A percentile compares a stretch with the other conserved stretches of the same genome.
Evolutionary conservation across 768 basidiomycete species (phyloP).

Genomic region (Rhodocollybia butyracea): DNA sequence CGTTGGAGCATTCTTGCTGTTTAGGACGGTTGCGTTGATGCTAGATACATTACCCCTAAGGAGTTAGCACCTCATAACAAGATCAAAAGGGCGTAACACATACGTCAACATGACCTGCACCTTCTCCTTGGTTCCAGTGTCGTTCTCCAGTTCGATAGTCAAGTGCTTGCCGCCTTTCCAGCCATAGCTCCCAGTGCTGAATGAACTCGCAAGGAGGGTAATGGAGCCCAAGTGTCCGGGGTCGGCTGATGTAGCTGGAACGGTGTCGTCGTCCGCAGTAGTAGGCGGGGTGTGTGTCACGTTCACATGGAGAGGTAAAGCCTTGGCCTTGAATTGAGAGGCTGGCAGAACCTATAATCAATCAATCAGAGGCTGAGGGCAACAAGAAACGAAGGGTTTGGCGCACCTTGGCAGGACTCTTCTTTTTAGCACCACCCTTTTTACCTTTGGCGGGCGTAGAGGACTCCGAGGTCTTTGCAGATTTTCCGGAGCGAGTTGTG

Average conservation of each 20-base stretch:
- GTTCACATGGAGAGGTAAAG: constrained; percentile 65
- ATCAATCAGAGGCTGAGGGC: neutral
- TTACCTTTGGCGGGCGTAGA: constrained; percentile 25
- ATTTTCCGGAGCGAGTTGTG: constrained; percentile 47
- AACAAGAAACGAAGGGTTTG: no score
- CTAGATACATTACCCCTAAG: no score
- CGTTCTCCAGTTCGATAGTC: constrained; percentile 56
- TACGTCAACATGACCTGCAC: constrained; percentile 75
- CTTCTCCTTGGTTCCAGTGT: constrained; percentile 53
- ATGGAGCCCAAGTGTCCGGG: constrained; percentile 58
- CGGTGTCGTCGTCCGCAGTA: constrained; percentile 30
- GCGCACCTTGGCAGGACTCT: constrained; percentile 42
- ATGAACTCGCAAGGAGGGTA: constrained; percentile 54
- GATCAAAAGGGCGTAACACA: no score
- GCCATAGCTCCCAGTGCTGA: constrained; percentile 76
- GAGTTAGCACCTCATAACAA: no score
- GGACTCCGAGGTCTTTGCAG: constrained; percentile 40
- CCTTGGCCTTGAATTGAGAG: constrained; percentile 58
- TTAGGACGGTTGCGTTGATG: constrained; percentile 73
- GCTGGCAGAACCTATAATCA: constrained; percentile 43
- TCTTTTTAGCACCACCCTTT: constrained; percentile 37
- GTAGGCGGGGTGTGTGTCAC: constrained; percentile 63
- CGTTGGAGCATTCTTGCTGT: constrained; percentile 53
- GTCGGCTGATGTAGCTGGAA: constrained; percentile 38
- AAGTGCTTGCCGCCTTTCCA: constrained; percentile 79